phyloP scores from a whole-genome alignment of 495 filamentous ascomycete species.

The Aspergillus hancockii region DNA sequence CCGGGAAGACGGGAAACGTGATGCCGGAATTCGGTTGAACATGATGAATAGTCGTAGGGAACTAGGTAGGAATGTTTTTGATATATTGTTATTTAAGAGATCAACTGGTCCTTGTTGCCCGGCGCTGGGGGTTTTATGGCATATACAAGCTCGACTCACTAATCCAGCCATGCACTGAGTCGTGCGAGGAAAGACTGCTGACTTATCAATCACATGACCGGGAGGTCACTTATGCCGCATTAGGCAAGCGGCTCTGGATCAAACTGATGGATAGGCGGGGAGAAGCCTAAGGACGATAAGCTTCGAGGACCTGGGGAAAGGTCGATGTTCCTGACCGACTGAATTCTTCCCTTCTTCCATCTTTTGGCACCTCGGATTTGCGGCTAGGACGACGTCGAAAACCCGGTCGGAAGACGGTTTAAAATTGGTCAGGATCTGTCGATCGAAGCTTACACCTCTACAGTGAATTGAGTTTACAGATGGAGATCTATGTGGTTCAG shows the following conservation, averaged over 20 bases:
- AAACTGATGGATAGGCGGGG: constrained; percentile 30
- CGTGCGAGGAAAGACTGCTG: constrained; percentile 13
- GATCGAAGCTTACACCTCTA: background rate
- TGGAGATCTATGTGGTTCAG: background rate
- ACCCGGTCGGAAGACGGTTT: background rate
- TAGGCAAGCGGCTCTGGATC: constrained; percentile 17
- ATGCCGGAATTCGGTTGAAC: background rate
- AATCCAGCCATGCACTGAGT: background rate
- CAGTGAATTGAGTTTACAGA: background rate
- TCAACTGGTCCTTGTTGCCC: no score
- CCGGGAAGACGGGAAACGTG: background rate
- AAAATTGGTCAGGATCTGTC: background rate
- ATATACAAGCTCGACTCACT: no score
- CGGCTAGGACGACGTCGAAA: background rate
- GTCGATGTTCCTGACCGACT: constrained; percentile 13
- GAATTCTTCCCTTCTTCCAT: constrained; percentile 9
- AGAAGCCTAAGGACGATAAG: constrained; percentile 39
- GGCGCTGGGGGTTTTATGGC: no score
- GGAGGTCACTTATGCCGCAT: constrained; percentile 21
- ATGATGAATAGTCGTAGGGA: background rate
- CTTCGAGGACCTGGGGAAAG: constrained; percentile 22
- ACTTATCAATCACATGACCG: constrained; percentile 44
- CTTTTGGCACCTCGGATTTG: background rate
- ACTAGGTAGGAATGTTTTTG: background rate
- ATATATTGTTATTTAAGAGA: background rate